Evolutionary conservation across 192 early-diverging fungal genomes (phyloP), one percentile per base, ranked within the genome.

Genomic region (Backusella mclennaniae): DNA sequence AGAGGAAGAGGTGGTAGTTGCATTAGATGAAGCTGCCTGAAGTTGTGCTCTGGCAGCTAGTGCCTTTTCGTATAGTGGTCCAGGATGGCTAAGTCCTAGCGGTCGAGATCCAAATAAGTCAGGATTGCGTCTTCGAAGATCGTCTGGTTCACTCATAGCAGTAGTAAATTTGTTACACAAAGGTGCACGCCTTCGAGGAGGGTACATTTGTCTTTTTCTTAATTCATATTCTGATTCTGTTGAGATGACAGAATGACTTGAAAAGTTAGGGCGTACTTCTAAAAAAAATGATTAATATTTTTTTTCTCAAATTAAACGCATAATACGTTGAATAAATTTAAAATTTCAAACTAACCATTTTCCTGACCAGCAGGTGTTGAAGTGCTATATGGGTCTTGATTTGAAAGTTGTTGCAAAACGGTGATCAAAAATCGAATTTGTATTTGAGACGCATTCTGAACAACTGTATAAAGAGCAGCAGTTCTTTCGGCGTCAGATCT

Each of bases 341-440:
- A 35, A 21, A 35, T 49, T 26, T 29, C 29, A 31, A 36, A 59
- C 31, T 81, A 85, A 82, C 87, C 87, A 76, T 85, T 87, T 11
- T 86, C 86, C 68, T 82, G 83, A 23, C 79, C 79, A 31, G 86
- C 84, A 15, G 86, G 83, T 26, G 84, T 78, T 33, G 87, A 84
- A 26, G 88, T 84, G 11, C 81, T 83, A 31, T 90, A 82, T 11
- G 93, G 90, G 70, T 98, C 96, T 73, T 91, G 89, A 80, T 93
- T 89, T 33, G 94, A 92, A 93, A 96, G 92, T 77, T 97, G 94
- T 84, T 96, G 94, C 75, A 98, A 82, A 1, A 97, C 95, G 5
- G 95, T 95, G 70, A 96, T 95, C 66, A 98, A 94, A 78, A 98
- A 99, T 35, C 96, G 90, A 74, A 96, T 91, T 85, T 99, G 97